Conservation (phyloP, 1,139 yeast species). For the Spathaspora sp. region DNA sequence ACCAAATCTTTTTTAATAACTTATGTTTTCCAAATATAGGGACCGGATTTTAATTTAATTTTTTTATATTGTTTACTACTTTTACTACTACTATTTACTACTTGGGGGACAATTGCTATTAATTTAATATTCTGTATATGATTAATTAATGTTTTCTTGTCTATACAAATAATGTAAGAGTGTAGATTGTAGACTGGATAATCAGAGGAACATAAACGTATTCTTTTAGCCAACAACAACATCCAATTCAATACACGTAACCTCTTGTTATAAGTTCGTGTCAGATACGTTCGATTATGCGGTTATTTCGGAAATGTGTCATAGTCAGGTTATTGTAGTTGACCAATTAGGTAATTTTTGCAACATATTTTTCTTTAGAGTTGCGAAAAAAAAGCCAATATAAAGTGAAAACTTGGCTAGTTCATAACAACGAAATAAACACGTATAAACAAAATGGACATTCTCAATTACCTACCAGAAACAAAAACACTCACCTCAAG, state of each 20-base stretch:
- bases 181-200: neutral
- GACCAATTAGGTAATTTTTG: conserved; percentile 13
- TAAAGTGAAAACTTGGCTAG: neutral
- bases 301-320: neutral
- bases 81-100: neutral
- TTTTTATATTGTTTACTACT: neutral
- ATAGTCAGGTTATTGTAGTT: conserved; percentile 8
- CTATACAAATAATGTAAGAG: neutral
- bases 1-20: neutral
- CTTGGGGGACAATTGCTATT: neutral
- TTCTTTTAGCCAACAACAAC: no score
- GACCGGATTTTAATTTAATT: neutral
- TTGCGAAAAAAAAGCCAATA: conserved; percentile 1
- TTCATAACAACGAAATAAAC: neutral
- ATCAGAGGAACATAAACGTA: no score
- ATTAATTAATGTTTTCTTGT: neutral
- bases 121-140: neutral
- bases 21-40: neutral
- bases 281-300: neutral
- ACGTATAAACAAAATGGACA: neutral
- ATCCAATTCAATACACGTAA: neutral
- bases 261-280: neutral
- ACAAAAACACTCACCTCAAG: conserved; percentile 1
- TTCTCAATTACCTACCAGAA: neutral
- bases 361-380: conserved; percentile 1